Base-by-base conservation (phyloP, 352 stramenopile species). In the Elongisporangium senticosum region DNA sequence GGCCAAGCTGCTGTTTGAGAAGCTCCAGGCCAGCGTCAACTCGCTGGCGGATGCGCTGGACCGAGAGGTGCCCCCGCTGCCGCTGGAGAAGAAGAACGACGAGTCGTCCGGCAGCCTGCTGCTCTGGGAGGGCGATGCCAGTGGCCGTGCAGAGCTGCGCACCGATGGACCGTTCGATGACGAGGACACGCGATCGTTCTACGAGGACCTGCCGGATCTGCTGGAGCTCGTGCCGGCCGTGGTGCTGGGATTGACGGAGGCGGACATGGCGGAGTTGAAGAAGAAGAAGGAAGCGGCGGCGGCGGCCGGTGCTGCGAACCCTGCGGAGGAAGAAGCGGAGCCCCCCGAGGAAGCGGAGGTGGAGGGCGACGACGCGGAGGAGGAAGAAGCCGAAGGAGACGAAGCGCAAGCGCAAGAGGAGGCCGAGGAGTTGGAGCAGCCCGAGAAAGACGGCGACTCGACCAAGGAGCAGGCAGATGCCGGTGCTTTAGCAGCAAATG, bases 171-270 rank as follows among this genome's bases (percentile, higher is more conserved):
- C 95, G 2, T 99, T 98, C 61, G 96, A 98, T 62, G 95, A 98
- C 61, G 94, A 98, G 68, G 95, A 98, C 55, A 98, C 90, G 37
- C 86, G 94, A 3, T 86, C 82, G 5, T 99, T 99, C 78, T 99
- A 99, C 66, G 92, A 97, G 71, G 96, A 99, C 69, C 67, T 99
- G 55, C 96, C 97, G 13, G 93, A 99, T 67, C 73, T 99, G 26
- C 74, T 99, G 8, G 91, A 96, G 48, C 87, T 97, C 4, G 91
- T 99, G 48, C 97, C 97, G 22, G 89, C 94, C 0, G 93, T 98
- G 7, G 89, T 98, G 47, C 79, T 98, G 11, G 94, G 90, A 8
- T 75, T 97, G 4, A 96, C 92, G 23, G 88, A 97, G 51, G 86
- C 75, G 61, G 73, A 98, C 86, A 75, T 85, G 49, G 64, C 71